These are phyloP conservation scores for Lepiota brunneoincarnata DNA, from an alignment of 768 basidiomycete species.

Conservation along the genomic window DNA sequence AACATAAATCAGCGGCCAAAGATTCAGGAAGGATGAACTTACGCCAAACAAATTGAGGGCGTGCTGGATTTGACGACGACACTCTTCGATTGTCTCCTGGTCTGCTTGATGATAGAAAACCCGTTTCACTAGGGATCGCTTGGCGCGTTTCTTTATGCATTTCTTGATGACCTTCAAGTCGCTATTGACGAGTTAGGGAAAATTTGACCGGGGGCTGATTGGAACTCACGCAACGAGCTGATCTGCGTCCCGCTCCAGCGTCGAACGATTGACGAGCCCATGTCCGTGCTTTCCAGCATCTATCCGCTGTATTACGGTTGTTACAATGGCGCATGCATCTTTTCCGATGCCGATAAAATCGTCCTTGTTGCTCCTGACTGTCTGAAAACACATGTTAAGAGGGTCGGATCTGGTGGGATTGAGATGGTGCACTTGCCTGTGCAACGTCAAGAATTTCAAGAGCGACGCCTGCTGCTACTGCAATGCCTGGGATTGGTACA, in stretches of 20 bases:
- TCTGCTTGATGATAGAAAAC: background rate
- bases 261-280: background rate
- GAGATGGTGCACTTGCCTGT: background rate
- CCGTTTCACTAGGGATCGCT: background rate
- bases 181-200: background rate
- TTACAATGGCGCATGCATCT: constrained; percentile 4
- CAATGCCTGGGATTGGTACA: constrained; percentile 3
- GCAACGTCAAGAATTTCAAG: background rate
- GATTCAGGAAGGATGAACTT: background rate
- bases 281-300: background rate
- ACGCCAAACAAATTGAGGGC: constrained; percentile 4
- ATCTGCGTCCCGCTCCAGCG: background rate
- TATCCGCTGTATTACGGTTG: background rate
- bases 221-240: background rate
- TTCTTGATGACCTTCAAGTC: background rate
- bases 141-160: background rate
- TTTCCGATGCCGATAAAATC: constrained; percentile 1
- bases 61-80: background rate
- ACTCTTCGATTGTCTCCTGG: background rate
- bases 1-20: background rate
- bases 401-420: background rate
- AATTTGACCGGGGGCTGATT: background rate
- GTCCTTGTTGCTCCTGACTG: constrained; percentile 3
- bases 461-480: background rate
- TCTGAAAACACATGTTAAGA: background rate